Conservation (phyloP, 2,329 filamentous ascomycete genomes). For the Nigrospora osmanthi region DNA sequence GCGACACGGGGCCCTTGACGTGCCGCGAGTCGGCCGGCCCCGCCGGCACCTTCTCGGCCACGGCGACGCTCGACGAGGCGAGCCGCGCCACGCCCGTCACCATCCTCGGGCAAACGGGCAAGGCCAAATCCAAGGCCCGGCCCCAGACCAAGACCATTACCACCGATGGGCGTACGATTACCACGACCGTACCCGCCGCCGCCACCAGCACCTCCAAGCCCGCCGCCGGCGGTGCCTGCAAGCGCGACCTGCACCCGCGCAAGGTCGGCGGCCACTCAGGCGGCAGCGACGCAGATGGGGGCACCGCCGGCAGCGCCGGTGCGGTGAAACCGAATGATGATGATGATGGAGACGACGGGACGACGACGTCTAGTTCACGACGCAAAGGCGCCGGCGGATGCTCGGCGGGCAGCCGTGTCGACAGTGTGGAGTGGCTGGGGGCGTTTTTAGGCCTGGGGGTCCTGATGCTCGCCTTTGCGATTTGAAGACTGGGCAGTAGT, state of each 20-base stretch:
- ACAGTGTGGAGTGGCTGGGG: not conserved
- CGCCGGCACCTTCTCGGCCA: not conserved
- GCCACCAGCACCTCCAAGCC: not conserved
- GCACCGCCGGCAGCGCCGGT: not conserved
- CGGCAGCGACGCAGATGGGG: not conserved
- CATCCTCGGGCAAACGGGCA: not conserved
- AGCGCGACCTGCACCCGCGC: not conserved
- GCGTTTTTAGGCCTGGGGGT: not conserved
- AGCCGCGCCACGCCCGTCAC: not conserved
- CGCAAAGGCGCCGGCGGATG: not conserved
- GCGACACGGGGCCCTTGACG: not conserved
- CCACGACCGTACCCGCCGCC: not conserved
- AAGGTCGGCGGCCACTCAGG: not conserved
- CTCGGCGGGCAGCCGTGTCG: not conserved
- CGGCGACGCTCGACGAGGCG: not conserved
- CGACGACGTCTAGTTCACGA: no score
- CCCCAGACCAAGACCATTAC: not conserved
- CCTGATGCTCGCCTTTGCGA: not conserved
- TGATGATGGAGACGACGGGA: no score
- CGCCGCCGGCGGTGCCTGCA: not conserved
- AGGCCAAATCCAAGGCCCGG: not conserved
- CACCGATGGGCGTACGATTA: not conserved
- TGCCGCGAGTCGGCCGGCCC: not conserved
- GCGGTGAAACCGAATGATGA: not conserved
- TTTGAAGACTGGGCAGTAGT: not conserved